Evolutionary conservation across 352 stramenopile genomes (phyloP).

Genomic region (Phytophthora colocasiae): DNA sequence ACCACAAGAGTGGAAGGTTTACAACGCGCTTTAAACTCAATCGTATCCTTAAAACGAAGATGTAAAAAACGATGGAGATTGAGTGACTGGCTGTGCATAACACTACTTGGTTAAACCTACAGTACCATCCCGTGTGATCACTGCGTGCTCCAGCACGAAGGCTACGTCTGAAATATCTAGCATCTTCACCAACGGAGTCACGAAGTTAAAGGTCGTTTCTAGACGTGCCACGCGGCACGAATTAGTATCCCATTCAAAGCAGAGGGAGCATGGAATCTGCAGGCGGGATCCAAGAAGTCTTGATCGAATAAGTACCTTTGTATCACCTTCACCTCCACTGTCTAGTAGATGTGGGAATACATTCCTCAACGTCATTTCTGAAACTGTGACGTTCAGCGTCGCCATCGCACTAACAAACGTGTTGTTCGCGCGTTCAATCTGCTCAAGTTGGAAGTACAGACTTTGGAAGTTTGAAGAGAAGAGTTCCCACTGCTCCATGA

Average conservation of each 20-base stretch:
- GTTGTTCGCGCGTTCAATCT: slow-evolving; percentile 21
- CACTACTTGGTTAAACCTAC: slow-evolving; percentile 1
- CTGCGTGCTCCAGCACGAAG: slow-evolving; percentile 13
- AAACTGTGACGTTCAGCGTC: slow-evolving; percentile 2
- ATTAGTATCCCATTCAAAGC: slow-evolving; percentile 16
- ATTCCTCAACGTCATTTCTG: slow-evolving; percentile 4
- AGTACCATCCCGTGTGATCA: slow-evolving; percentile 18
- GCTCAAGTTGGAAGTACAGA: slow-evolving; percentile 36
- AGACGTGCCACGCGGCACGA: slow-evolving; percentile 4
- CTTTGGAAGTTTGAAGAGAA: slow-evolving; percentile 35
- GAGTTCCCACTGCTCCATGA: slow-evolving; percentile 34
- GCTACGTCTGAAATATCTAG: slow-evolving; percentile 15
- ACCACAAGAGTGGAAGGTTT: too few relatives aligned
- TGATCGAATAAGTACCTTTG: background rate
- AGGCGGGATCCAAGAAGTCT: slow-evolving; percentile 22
- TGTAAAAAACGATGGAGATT: too few relatives aligned
- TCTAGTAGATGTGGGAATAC: slow-evolving; percentile 23
- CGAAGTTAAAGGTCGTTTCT: slow-evolving; percentile 16
- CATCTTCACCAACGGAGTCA: slow-evolving; percentile 7
- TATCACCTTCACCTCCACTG: background rate
- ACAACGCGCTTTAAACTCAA: too few relatives aligned
- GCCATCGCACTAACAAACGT: slow-evolving; percentile 18
- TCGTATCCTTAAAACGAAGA: too few relatives aligned
- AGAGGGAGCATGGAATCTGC: slow-evolving; percentile 9
- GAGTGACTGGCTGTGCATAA: background rate